Percentiles rank a stretch among this genome's conserved stretches.
phyloP scores from a whole-genome alignment of 768 basidiomycete species.

The Porphyrellus cyaneotinctus region DNA sequence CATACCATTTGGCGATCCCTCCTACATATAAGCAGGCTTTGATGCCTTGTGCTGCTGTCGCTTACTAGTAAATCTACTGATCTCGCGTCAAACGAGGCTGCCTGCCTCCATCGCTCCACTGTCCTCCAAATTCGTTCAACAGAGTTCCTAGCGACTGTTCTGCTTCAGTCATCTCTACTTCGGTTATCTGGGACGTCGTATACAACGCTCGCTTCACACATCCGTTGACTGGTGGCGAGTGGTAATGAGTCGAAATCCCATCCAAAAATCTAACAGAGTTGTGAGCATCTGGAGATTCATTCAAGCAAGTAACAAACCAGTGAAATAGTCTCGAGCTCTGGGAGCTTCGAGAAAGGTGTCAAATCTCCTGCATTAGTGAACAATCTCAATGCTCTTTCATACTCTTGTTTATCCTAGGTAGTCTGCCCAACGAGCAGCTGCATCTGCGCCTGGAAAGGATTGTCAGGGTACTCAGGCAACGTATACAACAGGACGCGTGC shows the following conservation, averaged over 20 bases:
- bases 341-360: neutral
- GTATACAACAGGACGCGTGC: neutral
- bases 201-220: neutral
- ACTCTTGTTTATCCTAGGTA: neutral
- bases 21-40: too few relatives aligned
- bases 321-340: neutral
- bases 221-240: neutral
- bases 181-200: neutral
- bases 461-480: neutral
- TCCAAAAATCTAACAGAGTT: neutral
- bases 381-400: neutral
- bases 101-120: too few relatives aligned
- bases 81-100: too few relatives aligned
- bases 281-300: neutral
- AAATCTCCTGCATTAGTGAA: neutral
- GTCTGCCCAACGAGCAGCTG: neutral
- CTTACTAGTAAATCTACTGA: too few relatives aligned
- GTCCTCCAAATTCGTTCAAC: neutral
- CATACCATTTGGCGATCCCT: too few relatives aligned
- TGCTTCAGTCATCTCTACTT: neutral
- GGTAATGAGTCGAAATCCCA: neutral
- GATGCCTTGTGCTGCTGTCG: too few relatives aligned
- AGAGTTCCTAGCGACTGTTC: neutral
- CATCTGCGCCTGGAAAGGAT: neutral
- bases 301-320: neutral